A percentile compares a stretch with the other conserved stretches of the same genome.
phyloP scores from a whole-genome alignment of 768 basidiomycete species.

The Phlebiopsis flavidoalba region DNA sequence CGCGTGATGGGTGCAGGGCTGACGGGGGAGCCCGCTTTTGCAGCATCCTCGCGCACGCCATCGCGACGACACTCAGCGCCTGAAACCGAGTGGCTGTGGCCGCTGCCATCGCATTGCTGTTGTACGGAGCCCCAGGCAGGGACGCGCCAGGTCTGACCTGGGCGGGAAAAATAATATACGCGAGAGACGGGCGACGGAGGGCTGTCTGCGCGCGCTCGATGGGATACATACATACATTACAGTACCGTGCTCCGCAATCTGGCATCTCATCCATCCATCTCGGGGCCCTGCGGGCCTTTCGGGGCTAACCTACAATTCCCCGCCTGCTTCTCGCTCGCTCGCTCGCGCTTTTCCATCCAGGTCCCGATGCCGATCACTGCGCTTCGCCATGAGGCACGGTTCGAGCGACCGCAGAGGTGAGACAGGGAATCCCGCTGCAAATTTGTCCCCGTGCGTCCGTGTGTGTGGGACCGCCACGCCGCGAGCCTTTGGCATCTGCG shows the following conservation, averaged over 20 bases:
- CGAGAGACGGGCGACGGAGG: too few species aligned
- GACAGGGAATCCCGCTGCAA: background rate
- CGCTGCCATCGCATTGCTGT: background rate
- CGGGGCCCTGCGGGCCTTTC: background rate
- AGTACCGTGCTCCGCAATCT: too few species aligned
- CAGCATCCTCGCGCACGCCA: conserved; percentile 48
- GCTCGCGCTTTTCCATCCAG: too few species aligned
- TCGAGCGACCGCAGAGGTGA: too few species aligned
- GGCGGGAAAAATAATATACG: too few species aligned
- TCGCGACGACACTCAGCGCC: conserved; percentile 39
- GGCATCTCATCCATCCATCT: background rate
- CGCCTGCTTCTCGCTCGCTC: background rate
- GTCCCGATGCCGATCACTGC: background rate
- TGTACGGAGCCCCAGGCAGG: too few species aligned
- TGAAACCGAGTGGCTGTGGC: conserved; percentile 14
- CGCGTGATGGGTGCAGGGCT: background rate
- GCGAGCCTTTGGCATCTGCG: too few species aligned
- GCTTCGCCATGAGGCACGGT: background rate
- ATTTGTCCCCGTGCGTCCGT: background rate
- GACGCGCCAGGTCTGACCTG: too few species aligned
- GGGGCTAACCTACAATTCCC: background rate
- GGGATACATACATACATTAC: too few species aligned
- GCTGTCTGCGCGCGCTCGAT: too few species aligned
- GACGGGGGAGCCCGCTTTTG: background rate
- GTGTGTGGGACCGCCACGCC: too few species aligned